Base-by-base conservation (phyloP, 1,284 basidiomycete species). In the Leccinum angustisporum region DNA sequence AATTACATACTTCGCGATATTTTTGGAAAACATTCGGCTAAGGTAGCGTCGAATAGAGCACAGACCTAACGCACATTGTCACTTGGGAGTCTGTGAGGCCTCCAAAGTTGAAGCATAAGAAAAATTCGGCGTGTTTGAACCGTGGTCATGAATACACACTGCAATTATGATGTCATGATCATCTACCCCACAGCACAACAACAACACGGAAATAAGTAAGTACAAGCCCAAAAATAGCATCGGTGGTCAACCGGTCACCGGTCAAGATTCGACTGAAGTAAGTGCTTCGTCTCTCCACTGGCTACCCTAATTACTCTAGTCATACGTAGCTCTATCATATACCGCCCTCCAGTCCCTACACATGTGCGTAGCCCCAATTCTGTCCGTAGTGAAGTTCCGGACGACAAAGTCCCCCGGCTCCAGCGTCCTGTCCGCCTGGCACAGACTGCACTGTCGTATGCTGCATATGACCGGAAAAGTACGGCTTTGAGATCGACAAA, bases 311-410 rank as follows among this genome's bases (percentile, higher is more conserved):
- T n/a, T 54, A 54, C 52, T 54, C 59, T 55, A 60, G 10, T 60
- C 59, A 25, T 60, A 60, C 8, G 59, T 60, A n/a, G 51, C 59
- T 43, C 8, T 57, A 43, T 60, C 59, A n/a, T 60, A 60, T 27
- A 57, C 59, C 2, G 48, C 36, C 14, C 30, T 31, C 59, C 59
- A 60, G 31, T 60, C 59, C 36, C n/a, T 55, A 43, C 58, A 59
- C 13, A 25, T 57, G 10, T 60, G 25, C 25, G 25, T 25, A 25
- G 25, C 25, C 25, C 25, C 25, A 25, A 25, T 25, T 25, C 25
- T 25, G 25, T 25, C 25, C 25, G 3, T 25, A 25, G 25, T 25
- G 25, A 25, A 25, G 25, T 25, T 25, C 25, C 25, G 25, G 25
- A 25, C 25, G 25, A 4, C 3, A 25, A 25, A 25, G 25, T 25